Base-by-base conservation (phyloP, 768 basidiomycete species). In the Boletus subcaerulescens region DNA sequence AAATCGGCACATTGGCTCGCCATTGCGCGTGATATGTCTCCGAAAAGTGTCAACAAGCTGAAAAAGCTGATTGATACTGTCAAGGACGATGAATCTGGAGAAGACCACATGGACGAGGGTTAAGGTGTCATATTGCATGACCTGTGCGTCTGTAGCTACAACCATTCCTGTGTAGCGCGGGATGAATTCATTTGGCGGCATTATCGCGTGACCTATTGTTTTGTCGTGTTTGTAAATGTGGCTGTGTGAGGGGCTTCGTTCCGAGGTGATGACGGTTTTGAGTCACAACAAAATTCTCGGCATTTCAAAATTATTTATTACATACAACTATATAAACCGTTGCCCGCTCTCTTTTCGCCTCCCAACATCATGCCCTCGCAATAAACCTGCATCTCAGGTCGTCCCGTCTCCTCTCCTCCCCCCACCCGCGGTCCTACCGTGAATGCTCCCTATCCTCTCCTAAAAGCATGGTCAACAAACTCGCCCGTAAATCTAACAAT, bases 11-110 rank as follows among this genome's bases (percentile, higher is more conserved):
- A 89, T 57, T 80, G 86, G 73, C 87, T 99, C 57, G 91, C 93
- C 31, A 79, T 88, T 38, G 97, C 94, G 61, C 86, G 94, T 58
- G 97, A 99, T 68, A 82, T 98, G 54, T 90, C 96, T 44, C 96
- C 97, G 40, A 93, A 96, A 75, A 89, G 89, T 67, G 74, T 86
- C 56, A 82, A 80, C 50, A 93, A 93, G 80, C 86, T 89, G 65
- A 87, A 84, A 76, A 89, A 84, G 69, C 76, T 91, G 59, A 77
- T 87, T 65, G 88, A 84, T 57, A 89, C 84, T 24, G 78, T 78
- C 58, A 81, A 78, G 71, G 88, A 90, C 61, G 84, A 77, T 38
- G 73, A 79, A 38, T 69, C 58, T 22, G 79, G 73, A 43, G 83
- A 83, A 53, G 84, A 85, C 48, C 73, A 78, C 63, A 90, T 90